Evolutionary conservation across 768 basidiomycete genomes (phyloP).

Genomic region (Boletus tylopilopsis): DNA sequence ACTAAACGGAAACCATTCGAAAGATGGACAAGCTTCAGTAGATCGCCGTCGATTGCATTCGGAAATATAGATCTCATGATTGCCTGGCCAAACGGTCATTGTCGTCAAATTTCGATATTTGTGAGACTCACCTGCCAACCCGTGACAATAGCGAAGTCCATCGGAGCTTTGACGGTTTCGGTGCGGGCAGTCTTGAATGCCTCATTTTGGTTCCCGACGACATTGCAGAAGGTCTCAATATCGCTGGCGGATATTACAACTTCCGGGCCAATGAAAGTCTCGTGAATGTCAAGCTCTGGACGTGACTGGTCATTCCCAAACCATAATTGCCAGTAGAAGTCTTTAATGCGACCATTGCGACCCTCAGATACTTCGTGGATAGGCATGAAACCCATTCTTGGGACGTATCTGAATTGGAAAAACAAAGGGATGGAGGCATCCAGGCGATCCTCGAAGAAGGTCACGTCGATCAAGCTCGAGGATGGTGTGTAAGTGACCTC

Average conservation of each 20-base stretch:
- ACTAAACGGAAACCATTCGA: slow-evolving; percentile 95
- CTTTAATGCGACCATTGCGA: slow-evolving; percentile 88
- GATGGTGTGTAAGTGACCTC: slow-evolving; percentile 59
- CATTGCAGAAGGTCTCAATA: slow-evolving; percentile 86
- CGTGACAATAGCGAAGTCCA: slow-evolving; percentile 98
- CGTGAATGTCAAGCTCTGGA: slow-evolving; percentile 74
- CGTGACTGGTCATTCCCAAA: slow-evolving; percentile 82
- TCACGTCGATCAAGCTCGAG: slow-evolving; percentile 60
- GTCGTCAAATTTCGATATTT: neutral
- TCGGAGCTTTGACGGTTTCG: slow-evolving; percentile 75
- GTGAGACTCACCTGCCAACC: slow-evolving; percentile 85
- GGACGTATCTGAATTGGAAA: slow-evolving; percentile 83
- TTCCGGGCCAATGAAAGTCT: slow-evolving; percentile 84
- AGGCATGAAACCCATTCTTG: slow-evolving; percentile 83
- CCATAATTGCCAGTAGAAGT: slow-evolving; percentile 99
- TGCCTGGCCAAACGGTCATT: slow-evolving; percentile 49
- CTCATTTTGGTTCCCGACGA: slow-evolving; percentile 92
- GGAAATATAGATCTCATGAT: slow-evolving; percentile 99
- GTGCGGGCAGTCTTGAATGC: slow-evolving; percentile 79
- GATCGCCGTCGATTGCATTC: slow-evolving; percentile 82
- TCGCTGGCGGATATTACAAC: slow-evolving; percentile 72
- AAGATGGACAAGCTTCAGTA: slow-evolving; percentile 93
- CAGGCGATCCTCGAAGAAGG: slow-evolving; percentile 79
- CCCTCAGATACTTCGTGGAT: slow-evolving; percentile 86
- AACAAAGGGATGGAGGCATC: slow-evolving; percentile 73